phyloP scores from a whole-genome alignment of 2,329 filamentous ascomycete species.

The Verruconis gallopava region DNA sequence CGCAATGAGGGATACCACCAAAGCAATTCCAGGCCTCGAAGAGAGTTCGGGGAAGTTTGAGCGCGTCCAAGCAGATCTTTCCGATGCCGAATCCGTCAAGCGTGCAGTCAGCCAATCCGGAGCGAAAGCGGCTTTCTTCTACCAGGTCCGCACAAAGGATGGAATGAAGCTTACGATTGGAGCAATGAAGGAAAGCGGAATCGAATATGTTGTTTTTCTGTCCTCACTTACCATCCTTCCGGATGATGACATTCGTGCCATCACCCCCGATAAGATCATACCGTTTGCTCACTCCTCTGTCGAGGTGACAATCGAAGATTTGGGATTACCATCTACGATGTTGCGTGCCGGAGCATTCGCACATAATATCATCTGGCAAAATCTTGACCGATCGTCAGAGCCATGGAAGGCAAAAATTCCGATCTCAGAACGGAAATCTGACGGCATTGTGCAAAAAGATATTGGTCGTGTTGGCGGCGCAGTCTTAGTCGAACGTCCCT shows the following conservation, averaged over 20 bases:
- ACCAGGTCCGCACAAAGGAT: constrained; percentile 25
- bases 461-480: background rate
- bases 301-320: background rate
- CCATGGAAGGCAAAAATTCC: background rate
- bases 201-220: constrained; percentile 35
- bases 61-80: constrained; percentile 34
- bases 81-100: constrained; percentile 26
- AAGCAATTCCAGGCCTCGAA: constrained; percentile 28
- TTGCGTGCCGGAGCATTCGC: background rate
- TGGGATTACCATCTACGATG: background rate
- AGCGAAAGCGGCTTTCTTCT: constrained; percentile 38
- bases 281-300: background rate
- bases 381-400: background rate
- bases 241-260: background rate
- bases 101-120: constrained; percentile 29
- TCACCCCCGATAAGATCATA: background rate
- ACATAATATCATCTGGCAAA: background rate
- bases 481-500: background rate
- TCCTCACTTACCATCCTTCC: constrained; percentile 2
- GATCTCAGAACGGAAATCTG: background rate
- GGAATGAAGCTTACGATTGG: constrained; percentile 28
- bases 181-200: constrained; percentile 33
- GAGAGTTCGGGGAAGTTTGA: constrained; percentile 22
- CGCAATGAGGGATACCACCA: constrained; percentile 34
- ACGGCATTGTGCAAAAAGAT: background rate